These are phyloP conservation scores for Saccharomyces eubayanus DNA, from an alignment of 805 yeast species.

Conservation along the genomic window DNA sequence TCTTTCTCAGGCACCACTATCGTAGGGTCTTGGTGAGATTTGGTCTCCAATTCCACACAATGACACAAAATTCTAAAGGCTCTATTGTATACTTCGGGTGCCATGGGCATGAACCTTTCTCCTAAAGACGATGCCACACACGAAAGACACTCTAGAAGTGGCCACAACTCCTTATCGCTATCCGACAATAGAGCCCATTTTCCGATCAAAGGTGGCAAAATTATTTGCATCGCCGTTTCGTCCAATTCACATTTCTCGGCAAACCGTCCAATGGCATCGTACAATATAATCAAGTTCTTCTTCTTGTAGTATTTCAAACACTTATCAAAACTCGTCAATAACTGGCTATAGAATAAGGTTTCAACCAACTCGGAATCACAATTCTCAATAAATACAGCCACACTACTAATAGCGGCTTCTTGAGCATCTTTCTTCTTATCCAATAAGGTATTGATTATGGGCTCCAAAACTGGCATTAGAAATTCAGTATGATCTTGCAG, in stretches of 20 bases:
- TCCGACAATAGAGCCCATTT: conserved; percentile 76
- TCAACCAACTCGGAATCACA: conserved; percentile 55
- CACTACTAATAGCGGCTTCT: conserved; percentile 83
- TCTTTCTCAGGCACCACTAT: conserved; percentile 80
- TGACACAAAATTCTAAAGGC: conserved; percentile 60
- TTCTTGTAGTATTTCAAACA: conserved; percentile 77
- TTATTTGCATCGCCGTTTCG: conserved; percentile 46
- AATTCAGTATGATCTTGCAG: conserved; percentile 61
- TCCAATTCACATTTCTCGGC: conserved; percentile 62
- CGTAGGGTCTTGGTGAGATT: conserved; percentile 56
- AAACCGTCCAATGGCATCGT: conserved; percentile 86
- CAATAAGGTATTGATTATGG: conserved; percentile 64
- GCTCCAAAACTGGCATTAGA: conserved; percentile 68
- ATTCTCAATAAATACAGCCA: conserved; percentile 74
- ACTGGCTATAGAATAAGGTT: conserved; percentile 51
- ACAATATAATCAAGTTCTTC: conserved; percentile 70
- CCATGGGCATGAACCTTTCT: conserved; percentile 78
- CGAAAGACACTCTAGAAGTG: conserved; percentile 86
- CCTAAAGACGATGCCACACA: conserved; percentile 84
- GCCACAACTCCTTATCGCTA: conserved; percentile 81
- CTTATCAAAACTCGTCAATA: conserved; percentile 58
- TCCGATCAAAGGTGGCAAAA: conserved; percentile 72
- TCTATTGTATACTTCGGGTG: conserved; percentile 75
- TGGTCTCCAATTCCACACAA: conserved; percentile 59
- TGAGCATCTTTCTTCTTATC: conserved; percentile 91